These are phyloP conservation scores for Tremellales sp. DNA, from an alignment of 1,284 basidiomycete species.

Conservation along the genomic window DNA sequence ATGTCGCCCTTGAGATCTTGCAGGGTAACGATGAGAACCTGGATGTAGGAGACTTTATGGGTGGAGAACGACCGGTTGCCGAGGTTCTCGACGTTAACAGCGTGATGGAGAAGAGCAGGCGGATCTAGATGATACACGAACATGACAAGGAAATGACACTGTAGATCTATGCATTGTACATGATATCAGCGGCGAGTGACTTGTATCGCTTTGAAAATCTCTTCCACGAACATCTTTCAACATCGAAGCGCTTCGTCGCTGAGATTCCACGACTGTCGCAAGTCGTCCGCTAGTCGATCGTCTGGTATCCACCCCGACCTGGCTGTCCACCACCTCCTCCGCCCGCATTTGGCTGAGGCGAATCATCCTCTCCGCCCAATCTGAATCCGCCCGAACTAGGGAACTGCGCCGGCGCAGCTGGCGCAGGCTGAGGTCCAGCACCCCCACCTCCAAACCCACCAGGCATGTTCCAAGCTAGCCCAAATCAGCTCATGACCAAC, in stretches of 20 bases:
- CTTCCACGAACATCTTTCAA: too few relatives aligned
- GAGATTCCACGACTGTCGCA: too few relatives aligned
- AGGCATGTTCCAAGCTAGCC: conserved; percentile 19
- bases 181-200: too few relatives aligned
- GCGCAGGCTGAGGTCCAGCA: background rate
- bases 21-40: conserved; percentile 83
- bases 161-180: conserved; percentile 15
- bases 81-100: conserved; percentile 41
- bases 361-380: conserved; percentile 28
- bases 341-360: background rate
- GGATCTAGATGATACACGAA: conserved; percentile 29
- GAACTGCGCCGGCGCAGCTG: conserved; percentile 13
- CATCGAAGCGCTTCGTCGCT: too few relatives aligned
- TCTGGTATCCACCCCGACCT: conserved; percentile 14
- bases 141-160: too few relatives aligned
- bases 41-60: conserved; percentile 68
- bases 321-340: background rate
- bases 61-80: conserved; percentile 19
- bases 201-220: too few relatives aligned
- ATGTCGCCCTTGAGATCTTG: conserved; percentile 83
- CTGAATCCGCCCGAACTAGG: conserved; percentile 29
- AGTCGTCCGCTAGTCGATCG: conserved; percentile 10
- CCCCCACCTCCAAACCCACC: conserved; percentile 3
- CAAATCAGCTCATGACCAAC: too few relatives aligned
- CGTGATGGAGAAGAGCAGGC: conserved; percentile 42